Conservation (phyloP, 441 rosid species). For the Gossypium aridum region DNA sequence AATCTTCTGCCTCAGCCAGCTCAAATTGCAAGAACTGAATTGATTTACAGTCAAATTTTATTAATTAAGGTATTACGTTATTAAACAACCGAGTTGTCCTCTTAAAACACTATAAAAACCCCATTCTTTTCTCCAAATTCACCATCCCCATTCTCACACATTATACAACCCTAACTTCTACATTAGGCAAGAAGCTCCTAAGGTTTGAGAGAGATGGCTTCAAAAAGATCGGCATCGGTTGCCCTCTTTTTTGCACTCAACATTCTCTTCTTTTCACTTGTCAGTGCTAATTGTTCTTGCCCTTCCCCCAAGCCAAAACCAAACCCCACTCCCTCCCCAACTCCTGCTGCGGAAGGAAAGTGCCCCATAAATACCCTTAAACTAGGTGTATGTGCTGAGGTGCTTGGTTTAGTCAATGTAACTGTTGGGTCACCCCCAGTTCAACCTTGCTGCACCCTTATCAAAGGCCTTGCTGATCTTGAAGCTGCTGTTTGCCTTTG, state of each 20-base stretch:
- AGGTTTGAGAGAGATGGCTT: not conserved
- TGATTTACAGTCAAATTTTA: not conserved
- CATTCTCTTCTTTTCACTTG: not conserved
- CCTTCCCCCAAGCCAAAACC: not conserved
- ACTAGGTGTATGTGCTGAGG: not conserved
- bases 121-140: not conserved
- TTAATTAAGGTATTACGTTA: too few relatives aligned
- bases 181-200: not conserved
- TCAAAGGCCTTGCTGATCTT: not conserved
- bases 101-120: not conserved
- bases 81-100: too few relatives aligned
- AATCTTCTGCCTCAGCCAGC: not conserved
- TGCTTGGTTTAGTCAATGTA: not conserved
- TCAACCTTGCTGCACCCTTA: not conserved
- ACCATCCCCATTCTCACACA: not conserved
- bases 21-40: not conserved
- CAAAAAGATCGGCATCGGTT: not conserved
- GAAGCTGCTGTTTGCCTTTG: not conserved
- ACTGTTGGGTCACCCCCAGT: not conserved
- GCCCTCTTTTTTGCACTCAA: not conserved
- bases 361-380: not conserved
- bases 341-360: not conserved
- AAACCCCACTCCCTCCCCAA: not conserved
- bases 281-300: not conserved
- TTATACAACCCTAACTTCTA: not conserved